Conservation (phyloP, 2,329 filamentous ascomycete genomes). For the Talaromyces sp. region DNA sequence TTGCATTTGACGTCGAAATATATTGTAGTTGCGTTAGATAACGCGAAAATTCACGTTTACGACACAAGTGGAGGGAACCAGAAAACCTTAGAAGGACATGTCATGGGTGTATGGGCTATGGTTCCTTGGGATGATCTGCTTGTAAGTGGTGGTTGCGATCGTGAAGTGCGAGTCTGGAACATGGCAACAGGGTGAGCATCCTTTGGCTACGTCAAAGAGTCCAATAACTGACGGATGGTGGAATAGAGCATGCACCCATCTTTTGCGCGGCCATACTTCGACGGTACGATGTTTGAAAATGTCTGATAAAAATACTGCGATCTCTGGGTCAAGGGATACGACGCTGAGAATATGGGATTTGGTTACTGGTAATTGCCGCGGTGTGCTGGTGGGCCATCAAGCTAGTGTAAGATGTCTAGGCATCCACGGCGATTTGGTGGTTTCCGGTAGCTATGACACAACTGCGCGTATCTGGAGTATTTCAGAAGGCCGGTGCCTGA, state of each 20-base stretch:
- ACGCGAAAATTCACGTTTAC: constrained; percentile 97
- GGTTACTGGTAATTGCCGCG: constrained; percentile 76
- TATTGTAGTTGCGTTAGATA: constrained; percentile 95
- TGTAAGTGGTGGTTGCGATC: constrained; percentile 92
- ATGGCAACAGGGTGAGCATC: constrained; percentile 72
- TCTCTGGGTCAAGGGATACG: constrained; percentile 92
- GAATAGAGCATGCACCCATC: constrained; percentile 71
- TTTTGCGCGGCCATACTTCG: constrained; percentile 88
- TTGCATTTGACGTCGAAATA: constrained; percentile 91
- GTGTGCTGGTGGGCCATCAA: constrained; percentile 89
- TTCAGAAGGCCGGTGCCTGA: constrained; percentile 84
- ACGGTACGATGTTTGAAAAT: constrained; percentile 97
- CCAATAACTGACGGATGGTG: background rate
- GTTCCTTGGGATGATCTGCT: constrained; percentile 94
- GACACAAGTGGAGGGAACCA: constrained; percentile 84
- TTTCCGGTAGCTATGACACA: constrained; percentile 97
- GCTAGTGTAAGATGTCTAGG: constrained; percentile 92
- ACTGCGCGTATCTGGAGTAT: constrained; percentile 98
- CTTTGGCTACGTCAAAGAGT: background rate
- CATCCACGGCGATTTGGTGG: constrained; percentile 91
- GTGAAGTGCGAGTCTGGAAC: constrained; percentile 96
- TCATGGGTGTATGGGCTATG: constrained; percentile 99
- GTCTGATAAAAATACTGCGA: constrained; percentile 88
- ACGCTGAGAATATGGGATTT: constrained; percentile 95
- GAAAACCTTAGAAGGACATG: constrained; percentile 85